Evolutionary conservation across 2,329 filamentous ascomycete species (phyloP), one percentile per base, ranked within the genome.

Genomic region (Beauveria rudraprayagi): DNA sequence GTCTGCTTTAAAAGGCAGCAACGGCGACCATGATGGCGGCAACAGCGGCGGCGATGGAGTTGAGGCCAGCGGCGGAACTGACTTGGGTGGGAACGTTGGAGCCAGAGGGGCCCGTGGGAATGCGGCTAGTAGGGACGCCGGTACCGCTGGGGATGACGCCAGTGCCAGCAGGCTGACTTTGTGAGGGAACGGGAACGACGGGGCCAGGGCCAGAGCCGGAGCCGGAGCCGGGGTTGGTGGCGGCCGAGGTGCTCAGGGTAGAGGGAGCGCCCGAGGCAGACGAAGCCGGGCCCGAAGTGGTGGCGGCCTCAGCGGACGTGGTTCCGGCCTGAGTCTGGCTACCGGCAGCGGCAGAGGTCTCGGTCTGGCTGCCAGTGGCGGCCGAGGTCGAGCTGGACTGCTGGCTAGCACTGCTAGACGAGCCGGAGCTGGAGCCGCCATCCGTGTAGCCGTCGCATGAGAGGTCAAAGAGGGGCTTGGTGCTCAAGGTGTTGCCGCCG

Each of bases 391-490:
- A 60, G 17, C 58, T 60, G n/a, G 62, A 60, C 52, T 66, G 61
- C 63, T 66, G 59, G 66, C 66, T 64, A 41, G 66, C 56, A 11
- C 34, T 37, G 58, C 61, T 60, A 17, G 65, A 61, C 19, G 61
- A 60, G 26, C 59, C 40, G 24, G 60, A 40, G 24, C 54, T 53
- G 28, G 22, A 52, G 51, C 22, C 60, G 59, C 22, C 60, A 62
- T 61, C 51, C 50, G 63, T 47, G 54, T 66, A 64, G 26, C 67
- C 72, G 61, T 75, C 71, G 77, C 85, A 90, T 50, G 81, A 82
- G 59, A 89, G 81, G 69, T 89, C 83, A 70, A 80, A 89, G 40
- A 87, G 75, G 26, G 86, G 84, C 52, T 75, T 82, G 63, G 75
- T 77, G 67, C 73, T 76, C 65, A 86, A 71, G 51, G 54, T 56